Evolutionary conservation across 768 basidiomycete genomes (phyloP).

Genomic region (Peribolospora kevripleyi): DNA sequence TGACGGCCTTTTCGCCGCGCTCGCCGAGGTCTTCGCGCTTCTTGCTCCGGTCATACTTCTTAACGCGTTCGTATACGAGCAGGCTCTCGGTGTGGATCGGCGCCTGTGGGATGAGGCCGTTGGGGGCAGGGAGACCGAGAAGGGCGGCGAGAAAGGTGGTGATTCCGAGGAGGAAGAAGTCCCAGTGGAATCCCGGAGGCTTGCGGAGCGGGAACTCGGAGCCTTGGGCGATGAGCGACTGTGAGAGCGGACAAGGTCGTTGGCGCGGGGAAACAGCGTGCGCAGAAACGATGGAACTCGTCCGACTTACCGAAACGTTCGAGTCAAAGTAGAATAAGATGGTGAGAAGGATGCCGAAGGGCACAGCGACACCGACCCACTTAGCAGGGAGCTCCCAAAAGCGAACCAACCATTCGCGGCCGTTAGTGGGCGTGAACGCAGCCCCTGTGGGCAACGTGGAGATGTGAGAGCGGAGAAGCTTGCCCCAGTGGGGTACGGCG

Average conservation of each 20-base stretch:
- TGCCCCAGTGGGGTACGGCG: slow-evolving; percentile 66
- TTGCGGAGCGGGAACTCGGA: slow-evolving; percentile 72
- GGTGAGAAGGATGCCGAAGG: slow-evolving; percentile 70
- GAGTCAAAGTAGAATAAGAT: slow-evolving; percentile 88
- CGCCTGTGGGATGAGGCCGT: slow-evolving; percentile 36
- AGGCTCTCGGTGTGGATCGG: slow-evolving; percentile 80
- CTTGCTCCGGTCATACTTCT: slow-evolving; percentile 15
- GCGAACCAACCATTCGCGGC: slow-evolving; percentile 54
- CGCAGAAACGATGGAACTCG: neutral
- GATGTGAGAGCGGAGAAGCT: slow-evolving; percentile 36
- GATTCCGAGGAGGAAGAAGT: slow-evolving; percentile 66
- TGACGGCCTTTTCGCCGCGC: too few species aligned
- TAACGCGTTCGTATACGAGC: slow-evolving; percentile 27
- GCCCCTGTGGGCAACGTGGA: slow-evolving; percentile 41
- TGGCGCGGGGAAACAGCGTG: neutral
- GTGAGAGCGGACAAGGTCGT: slow-evolving; percentile 3
- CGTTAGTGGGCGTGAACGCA: slow-evolving; percentile 44
- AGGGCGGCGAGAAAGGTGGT: slow-evolving; percentile 72
- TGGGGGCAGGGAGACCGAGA: slow-evolving; percentile 55
- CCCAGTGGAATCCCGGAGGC: slow-evolving; percentile 36
- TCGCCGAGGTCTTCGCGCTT: slow-evolving; percentile 8
- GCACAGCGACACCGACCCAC: slow-evolving; percentile 72
- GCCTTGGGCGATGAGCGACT: slow-evolving; percentile 82
- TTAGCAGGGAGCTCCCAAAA: slow-evolving; percentile 74
- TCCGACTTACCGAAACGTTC: slow-evolving; percentile 54